These are phyloP conservation scores for Ochromonadaceae sp. DNA, from an alignment of 352 stramenopile species.

Conservation along the genomic window DNA sequence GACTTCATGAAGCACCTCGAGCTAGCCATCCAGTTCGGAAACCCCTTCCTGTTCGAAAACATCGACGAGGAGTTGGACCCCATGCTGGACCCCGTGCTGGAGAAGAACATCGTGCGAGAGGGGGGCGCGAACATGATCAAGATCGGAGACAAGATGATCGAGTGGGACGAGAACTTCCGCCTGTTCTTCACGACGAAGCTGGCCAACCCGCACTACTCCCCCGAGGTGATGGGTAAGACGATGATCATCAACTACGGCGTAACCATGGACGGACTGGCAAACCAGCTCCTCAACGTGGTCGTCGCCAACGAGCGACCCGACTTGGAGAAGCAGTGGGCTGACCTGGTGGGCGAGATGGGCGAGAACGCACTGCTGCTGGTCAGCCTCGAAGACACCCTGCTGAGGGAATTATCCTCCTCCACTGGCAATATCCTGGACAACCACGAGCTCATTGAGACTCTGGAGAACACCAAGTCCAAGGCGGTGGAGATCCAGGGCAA, in stretches of 20 bases:
- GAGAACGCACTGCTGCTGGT: conserved; percentile 82
- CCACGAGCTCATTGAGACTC: conserved; percentile 75
- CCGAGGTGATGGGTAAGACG: conserved; percentile 75
- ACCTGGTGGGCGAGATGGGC: conserved; percentile 64
- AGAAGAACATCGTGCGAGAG: conserved; percentile 81
- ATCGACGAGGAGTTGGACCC: conserved; percentile 87
- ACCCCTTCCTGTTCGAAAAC: conserved; percentile 80
- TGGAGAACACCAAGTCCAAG: conserved; percentile 83
- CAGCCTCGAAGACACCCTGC: conserved; percentile 85
- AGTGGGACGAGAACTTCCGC: conserved; percentile 80
- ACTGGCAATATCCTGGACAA: conserved; percentile 82
- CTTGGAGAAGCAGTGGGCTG: conserved; percentile 81
- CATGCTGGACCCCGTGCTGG: conserved; percentile 74
- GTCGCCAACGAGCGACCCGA: conserved; percentile 80
- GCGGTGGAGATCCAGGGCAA: conserved; percentile 79
- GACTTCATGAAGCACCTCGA: conserved; percentile 93
- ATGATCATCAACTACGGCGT: conserved; percentile 92
- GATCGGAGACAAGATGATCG: conserved; percentile 82
- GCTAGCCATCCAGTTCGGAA: conserved; percentile 77
- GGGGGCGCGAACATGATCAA: conserved; percentile 78
- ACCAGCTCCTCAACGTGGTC: conserved; percentile 77
- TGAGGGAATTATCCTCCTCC: conserved; percentile 66
- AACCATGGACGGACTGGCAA: conserved; percentile 80
- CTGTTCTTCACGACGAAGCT: conserved; percentile 93
- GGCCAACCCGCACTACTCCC: conserved; percentile 84